phyloP scores from a whole-genome alignment of 306 rosid species.

The Mimosa bimucronata region DNA sequence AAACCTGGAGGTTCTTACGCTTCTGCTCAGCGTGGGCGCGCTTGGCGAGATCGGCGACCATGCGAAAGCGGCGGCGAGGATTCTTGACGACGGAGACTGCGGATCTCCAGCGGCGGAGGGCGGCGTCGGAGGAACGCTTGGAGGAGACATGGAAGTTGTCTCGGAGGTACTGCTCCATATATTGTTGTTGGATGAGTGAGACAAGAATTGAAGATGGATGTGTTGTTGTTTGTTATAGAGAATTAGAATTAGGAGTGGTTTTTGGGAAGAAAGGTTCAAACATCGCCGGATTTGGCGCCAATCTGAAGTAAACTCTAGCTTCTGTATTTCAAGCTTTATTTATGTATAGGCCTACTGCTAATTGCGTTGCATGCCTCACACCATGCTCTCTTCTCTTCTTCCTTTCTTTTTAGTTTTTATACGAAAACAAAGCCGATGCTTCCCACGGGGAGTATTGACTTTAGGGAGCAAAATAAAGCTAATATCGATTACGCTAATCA shows the following conservation, averaged over 20 bases:
- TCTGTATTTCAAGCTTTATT: too few relatives aligned
- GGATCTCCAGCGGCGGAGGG: conserved; percentile 78
- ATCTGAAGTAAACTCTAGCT: too few relatives aligned
- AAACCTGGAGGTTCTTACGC: conserved; percentile 72
- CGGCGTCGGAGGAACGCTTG: conserved; percentile 63
- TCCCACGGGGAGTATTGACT: too few relatives aligned
- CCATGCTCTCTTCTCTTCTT: neutral
- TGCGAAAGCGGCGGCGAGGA: conserved; percentile 89
- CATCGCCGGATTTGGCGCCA: conserved; percentile 19
- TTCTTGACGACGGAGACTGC: conserved; percentile 87
- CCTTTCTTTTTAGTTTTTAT: too few relatives aligned
- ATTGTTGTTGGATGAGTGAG: too few relatives aligned
- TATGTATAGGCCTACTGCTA: too few relatives aligned
- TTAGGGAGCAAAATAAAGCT: too few relatives aligned
- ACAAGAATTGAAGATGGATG: neutral
- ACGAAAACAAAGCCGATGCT: too few relatives aligned
- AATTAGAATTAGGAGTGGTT: neutral
- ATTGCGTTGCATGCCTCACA: neutral
- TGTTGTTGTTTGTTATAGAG: neutral
- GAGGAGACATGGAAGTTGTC: conserved; percentile 65
- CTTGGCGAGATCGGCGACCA: conserved; percentile 88
- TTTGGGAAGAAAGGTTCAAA: neutral
- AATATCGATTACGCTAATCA: neutral
- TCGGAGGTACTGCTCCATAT: conserved; percentile 75
- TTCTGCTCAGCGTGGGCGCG: conserved; percentile 66